Evolutionary conservation across 768 basidiomycete genomes (phyloP), one percentile per base, ranked within the genome.

Genomic region (Kwoniella europaea): DNA sequence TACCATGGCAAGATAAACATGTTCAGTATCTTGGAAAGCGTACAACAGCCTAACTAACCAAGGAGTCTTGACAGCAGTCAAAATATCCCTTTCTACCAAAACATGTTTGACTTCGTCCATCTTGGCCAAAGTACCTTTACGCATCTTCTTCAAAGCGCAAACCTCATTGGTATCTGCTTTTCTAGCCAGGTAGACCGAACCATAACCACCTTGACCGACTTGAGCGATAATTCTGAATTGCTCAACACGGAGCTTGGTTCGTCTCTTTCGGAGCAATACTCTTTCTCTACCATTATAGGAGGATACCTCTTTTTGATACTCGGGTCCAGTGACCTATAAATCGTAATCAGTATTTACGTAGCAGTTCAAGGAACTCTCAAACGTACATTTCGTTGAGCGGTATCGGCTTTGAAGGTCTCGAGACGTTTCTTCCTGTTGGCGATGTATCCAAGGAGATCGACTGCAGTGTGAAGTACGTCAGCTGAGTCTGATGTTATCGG

Each of bases 31-130:
- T 84, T 99, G 97, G 85, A 99, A 99, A 2, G 97, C 97, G 80
- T 99, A 99, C 4, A 99, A 86, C 9, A 99, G 86, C 27, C 91
- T 87, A 58, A 98, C 97, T 68, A 99, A 88, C 97, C 97, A 99
- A 1, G 96, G 93, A 0, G 94, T 96, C 84, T 96, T 95, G 29
- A 96, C 98, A 1, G 94, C 93, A 0, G 95, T 98, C 73, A 99
- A 85, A 79, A 99, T 99, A 82, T 99, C 97, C 54, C 97, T 90
- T 84, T 99, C 97, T 42, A 98, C 93, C 22, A 98, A 89, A 59
- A 99, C 94, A 81, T 99, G 97, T n/a, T 94, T 91, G 79, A 98
- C 90, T 88, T 99, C 97, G 75, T 98, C 95, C 97, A 98, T 98
- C 87, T 99, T 99, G 80, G 91, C 91, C 54, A 99, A 79, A 0